Base-by-base conservation (phyloP, 2,329 filamentous ascomycete genomes). In the Akanthomyces lecanii region DNA sequence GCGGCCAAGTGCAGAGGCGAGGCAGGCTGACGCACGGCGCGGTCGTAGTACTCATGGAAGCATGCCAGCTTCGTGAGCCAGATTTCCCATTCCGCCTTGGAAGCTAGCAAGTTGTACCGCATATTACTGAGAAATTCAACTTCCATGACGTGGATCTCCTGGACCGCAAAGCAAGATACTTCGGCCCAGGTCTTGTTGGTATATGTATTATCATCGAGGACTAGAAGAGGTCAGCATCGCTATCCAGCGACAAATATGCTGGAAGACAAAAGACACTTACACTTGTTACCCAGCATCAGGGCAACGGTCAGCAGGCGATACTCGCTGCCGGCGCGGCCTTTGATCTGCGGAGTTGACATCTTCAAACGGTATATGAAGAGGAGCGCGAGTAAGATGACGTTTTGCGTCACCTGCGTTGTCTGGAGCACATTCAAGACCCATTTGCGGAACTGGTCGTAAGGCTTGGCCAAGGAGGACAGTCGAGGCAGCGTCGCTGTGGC, bases 151-250 rank as follows among this genome's bases (percentile, higher is more conserved):
- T 99, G 95, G 58, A 99, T 97, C 76, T 99, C 95, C 65, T 89
- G 87, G 14, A 98, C 94, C 1, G 91, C 88, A 65, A 99, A 97
- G 51, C 91, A 90, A 0, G 95, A 98, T 12, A 99, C 95, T 71
- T 99, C 95, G 2, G 94, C 95, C 95, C 95, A 99, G 0, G 95
- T 99, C 81, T 98, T 97, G 80, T 99, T 99, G 44, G 95, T 98
- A 77, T 99, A 99, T 0, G 95, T 98, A 75, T 98, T 99, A 75
- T 99, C 95, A 73, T 99, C 95, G 70, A 99, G 79, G 73, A 98
- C 89, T 91, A 66, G 55, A 18, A 18, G 36, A 28, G 33, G 64
- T 74, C 65, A 74, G 72, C 64, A 76, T 69, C 71, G 21, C 3
- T 23, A 21, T 21, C 12, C 25, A 11, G 52, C 23, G 23, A 23